Conservation (phyloP, 805 yeast species). For the Cyberlindnera petersonii region DNA sequence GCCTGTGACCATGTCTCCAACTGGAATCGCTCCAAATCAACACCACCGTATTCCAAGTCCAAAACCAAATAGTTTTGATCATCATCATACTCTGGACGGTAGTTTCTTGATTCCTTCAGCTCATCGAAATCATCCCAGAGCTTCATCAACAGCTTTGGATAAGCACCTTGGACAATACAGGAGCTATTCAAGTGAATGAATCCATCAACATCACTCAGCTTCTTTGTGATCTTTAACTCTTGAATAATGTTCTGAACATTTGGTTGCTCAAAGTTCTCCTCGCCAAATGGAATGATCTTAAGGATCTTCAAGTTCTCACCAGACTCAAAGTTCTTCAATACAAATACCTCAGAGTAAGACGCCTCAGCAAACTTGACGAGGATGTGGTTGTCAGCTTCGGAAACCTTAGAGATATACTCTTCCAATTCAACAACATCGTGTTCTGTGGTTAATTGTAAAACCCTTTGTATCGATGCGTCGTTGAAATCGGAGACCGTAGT, state of each 20-base stretch:
- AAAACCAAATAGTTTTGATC: slow-evolving; percentile 33
- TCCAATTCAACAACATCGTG: slow-evolving; percentile 33
- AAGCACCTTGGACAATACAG: slow-evolving; percentile 43
- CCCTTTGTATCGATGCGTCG: slow-evolving; percentile 28
- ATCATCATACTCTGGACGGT: slow-evolving; percentile 36
- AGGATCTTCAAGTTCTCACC: slow-evolving; percentile 34
- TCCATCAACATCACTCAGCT: slow-evolving; percentile 39
- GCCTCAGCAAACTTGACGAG: slow-evolving; percentile 44
- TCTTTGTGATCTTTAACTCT: slow-evolving; percentile 42
- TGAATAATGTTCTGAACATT: slow-evolving; percentile 40
- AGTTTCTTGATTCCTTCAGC: slow-evolving; percentile 30
- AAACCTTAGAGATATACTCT: slow-evolving; percentile 23
- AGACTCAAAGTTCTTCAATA: slow-evolving; percentile 26
- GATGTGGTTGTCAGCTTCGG: slow-evolving; percentile 29
- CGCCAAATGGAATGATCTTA: slow-evolving; percentile 53
- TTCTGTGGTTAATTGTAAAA: slow-evolving; percentile 35
- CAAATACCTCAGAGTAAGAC: slow-evolving; percentile 42
- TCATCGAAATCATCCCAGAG: slow-evolving; percentile 41
- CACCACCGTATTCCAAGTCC: slow-evolving; percentile 39
- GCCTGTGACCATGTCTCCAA: slow-evolving; percentile 38
- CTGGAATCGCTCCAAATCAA: slow-evolving; percentile 41
- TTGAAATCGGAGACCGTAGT: slow-evolving; percentile 2
- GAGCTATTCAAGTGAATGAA: slow-evolving; percentile 42
- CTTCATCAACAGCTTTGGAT: slow-evolving; percentile 38
- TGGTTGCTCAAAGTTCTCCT: slow-evolving; percentile 38